Conservation (phyloP, 306 rosid genomes). For the Corylus avellana region DNA sequence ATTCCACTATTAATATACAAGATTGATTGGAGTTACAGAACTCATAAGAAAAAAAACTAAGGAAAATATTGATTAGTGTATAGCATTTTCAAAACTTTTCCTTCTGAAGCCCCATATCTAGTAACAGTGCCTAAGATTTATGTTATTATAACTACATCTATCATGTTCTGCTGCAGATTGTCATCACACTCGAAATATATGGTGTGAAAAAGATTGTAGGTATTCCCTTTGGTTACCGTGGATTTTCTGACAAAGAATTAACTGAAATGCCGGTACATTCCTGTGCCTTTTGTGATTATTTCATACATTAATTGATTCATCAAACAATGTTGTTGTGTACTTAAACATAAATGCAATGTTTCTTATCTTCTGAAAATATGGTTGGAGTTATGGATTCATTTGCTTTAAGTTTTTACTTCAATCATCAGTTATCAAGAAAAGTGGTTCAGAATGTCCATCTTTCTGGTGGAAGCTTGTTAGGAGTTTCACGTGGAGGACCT, state of each 20-base stretch:
- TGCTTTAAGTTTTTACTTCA: slow-evolving; percentile 18
- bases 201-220: slow-evolving; percentile 93
- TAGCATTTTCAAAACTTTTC: slow-evolving; percentile 1
- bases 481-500: slow-evolving; percentile 98
- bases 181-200: slow-evolving; percentile 94
- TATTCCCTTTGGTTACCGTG: slow-evolving; percentile 95
- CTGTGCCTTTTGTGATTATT: slow-evolving; percentile 16
- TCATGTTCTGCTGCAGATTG: slow-evolving; percentile 68
- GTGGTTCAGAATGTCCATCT: slow-evolving; percentile 98
- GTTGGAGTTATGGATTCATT: slow-evolving; percentile 22
- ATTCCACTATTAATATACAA: neutral
- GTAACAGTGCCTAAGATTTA: neutral
- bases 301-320: slow-evolving; percentile 8
- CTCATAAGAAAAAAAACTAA: neutral
- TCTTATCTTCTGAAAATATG: neutral
- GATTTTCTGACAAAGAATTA: slow-evolving; percentile 81
- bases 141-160: slow-evolving; percentile 10
- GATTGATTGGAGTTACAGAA: neutral
- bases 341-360: slow-evolving; percentile 13
- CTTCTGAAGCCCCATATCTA: neutral
- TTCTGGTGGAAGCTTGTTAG: slow-evolving; percentile 98
- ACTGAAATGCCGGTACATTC: slow-evolving; percentile 75
- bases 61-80: neutral
- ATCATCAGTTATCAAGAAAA: slow-evolving; percentile 78
- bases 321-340: neutral